phyloP scores from a whole-genome alignment of 768 basidiomycete species.

The Polyporus arcularius region DNA sequence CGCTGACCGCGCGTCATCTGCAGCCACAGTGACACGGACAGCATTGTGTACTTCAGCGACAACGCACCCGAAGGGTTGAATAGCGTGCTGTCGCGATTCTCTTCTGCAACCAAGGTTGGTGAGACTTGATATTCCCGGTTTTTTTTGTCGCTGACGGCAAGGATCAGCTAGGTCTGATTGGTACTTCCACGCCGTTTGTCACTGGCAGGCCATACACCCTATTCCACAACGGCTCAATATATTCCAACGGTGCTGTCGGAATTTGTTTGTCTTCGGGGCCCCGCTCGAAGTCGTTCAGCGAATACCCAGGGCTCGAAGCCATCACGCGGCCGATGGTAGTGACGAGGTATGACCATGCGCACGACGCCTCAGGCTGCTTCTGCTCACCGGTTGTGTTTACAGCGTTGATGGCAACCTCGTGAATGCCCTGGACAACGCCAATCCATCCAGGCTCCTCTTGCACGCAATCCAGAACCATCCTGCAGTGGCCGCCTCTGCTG shows the following conservation, averaged over 20 bases:
- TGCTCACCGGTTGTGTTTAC: neutral
- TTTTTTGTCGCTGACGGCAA: neutral
- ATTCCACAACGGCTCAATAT: conserved; percentile 54
- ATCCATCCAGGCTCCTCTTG: conserved; percentile 64
- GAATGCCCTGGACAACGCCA: conserved; percentile 52
- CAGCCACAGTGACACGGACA: conserved; percentile 30
- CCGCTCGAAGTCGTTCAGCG: conserved; percentile 22
- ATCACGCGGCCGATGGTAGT: conserved; percentile 51
- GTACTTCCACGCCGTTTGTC: conserved; percentile 76
- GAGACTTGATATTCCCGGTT: neutral
- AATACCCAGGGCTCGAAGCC: conserved; percentile 42
- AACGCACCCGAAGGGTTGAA: conserved; percentile 56
- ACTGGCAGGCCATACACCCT: conserved; percentile 76
- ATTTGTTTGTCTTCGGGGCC: conserved; percentile 32
- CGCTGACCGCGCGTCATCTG: neutral
- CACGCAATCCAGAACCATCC: conserved; percentile 43
- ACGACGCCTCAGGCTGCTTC: neutral
- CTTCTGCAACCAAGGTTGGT: conserved; percentile 50
- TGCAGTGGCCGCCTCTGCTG: conserved; percentile 18
- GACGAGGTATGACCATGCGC: conserved; percentile 45
- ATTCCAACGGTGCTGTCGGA: conserved; percentile 71
- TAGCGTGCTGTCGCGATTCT: conserved; percentile 44
- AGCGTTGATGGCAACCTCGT: conserved; percentile 78
- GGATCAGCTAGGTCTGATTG: conserved; percentile 64
- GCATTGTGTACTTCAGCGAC: conserved; percentile 59